Base-by-base conservation (phyloP, 106 monocot species). In the Gastrodia elata region DNA sequence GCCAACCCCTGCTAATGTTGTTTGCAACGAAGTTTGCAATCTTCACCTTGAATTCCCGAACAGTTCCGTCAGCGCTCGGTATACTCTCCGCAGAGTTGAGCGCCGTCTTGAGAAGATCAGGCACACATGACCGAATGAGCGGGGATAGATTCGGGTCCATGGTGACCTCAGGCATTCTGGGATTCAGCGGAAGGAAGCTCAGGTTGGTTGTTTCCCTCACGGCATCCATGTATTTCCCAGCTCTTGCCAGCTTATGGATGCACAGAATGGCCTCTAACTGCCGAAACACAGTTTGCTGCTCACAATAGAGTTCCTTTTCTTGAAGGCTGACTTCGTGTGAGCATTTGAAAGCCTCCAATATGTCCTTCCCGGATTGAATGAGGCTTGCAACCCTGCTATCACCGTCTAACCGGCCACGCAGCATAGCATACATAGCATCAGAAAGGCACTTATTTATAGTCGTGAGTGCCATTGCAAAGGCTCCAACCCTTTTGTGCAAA, bases 401-500 rank as follows among this genome's bases (percentile, higher is more conserved):
- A 71, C 97, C 86, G 77, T 98, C 97, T 64, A 91, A 75, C 82
- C 78, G 90, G 67, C 91, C 90, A 74, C 84, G 90, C 73, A 84
- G 79, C 77, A 98, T 81, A 15, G 90, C 84, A 87, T 88, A 87
- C 35, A 93, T 90, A 41, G 90, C 97, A 75, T 98, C 97, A 28
- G 97, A 93, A 2, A 98, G 86, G 69, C 97, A 98, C 57, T 98
- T 98, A 74, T 98, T 93, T 38, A 88, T 87, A 16, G 93, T 98
- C 78, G 88, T 88, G 61, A 98, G 79, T 65, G 97, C 97, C 75
- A 76, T 80, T 22, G 81, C 82, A 80, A 91, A 98, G 69, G 97
- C 97, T 84, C 97, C 97, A 84, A 98, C 90, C 79, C 97, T 93
- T 77, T 90, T 93, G 74, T 98, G 85, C 35, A 98, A 88, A 78